A percentile compares a stretch with the other conserved stretches of the same genome.
phyloP scores from a whole-genome alignment of 345 rosid genomes.

The Salix udensis region DNA sequence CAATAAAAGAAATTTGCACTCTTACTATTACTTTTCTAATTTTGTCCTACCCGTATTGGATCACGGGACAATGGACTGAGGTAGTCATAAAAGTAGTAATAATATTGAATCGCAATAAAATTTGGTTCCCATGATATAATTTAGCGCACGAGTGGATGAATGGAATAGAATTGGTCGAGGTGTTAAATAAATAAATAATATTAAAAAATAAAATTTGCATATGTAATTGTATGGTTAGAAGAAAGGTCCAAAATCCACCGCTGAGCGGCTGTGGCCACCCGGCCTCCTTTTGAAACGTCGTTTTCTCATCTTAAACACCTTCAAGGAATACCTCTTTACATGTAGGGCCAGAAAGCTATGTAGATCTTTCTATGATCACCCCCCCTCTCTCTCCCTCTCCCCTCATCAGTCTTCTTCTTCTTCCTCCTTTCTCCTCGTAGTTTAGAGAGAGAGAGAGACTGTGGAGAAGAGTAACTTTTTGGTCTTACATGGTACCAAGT shows the following conservation, averaged over 20 bases:
- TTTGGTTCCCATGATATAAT: no score
- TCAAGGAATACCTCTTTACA: constrained; percentile 18
- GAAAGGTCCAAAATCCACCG: constrained; percentile 60
- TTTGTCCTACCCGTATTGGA: no score
- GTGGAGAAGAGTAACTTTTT: background rate
- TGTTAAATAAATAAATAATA: background rate
- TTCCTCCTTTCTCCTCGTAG: background rate
- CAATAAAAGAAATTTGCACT: no score
- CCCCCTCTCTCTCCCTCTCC: background rate
- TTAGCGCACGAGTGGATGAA: no score
- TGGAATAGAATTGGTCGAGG: background rate
- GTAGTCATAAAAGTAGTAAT: no score
- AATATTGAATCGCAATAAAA: no score
- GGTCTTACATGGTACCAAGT: background rate
- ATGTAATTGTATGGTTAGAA: constrained; percentile 6
- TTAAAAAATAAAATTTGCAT: background rate
- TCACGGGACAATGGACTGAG: no score
- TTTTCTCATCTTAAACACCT: constrained; percentile 47
- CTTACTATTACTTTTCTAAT: no score
- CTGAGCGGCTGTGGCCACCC: constrained; percentile 43
- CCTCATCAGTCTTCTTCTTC: background rate
- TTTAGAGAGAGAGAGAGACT: background rate
- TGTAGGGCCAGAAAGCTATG: constrained; percentile 47
- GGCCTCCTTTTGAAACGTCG: constrained; percentile 27
- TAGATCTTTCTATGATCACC: constrained; percentile 32